A percentile compares a stretch with the other conserved stretches of the same genome.
Conservation (phyloP, 164 flowering plant genomes). For the Vitis cinerea region DNA sequence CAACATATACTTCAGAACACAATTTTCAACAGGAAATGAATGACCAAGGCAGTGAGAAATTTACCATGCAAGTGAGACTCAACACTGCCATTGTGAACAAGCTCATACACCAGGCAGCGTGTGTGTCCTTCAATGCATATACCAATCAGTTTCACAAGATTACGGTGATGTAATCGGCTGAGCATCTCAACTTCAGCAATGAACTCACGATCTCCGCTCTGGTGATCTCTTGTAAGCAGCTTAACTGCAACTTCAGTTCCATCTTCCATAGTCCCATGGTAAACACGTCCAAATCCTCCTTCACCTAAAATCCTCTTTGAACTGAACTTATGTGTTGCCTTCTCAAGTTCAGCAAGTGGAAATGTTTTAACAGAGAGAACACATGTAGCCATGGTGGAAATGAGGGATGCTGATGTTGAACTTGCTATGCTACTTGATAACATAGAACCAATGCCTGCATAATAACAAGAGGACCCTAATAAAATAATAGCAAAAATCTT, state of each 20-base stretch:
- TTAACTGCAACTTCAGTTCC: slow-evolving; percentile 82
- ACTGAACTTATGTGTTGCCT: slow-evolving; percentile 85
- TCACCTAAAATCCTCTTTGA: slow-evolving; percentile 75
- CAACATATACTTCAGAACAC: background rate
- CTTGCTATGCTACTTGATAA: slow-evolving; percentile 68
- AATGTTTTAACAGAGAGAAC: slow-evolving; percentile 81
- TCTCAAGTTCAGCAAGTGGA: slow-evolving; percentile 68
- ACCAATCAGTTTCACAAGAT: slow-evolving; percentile 91
- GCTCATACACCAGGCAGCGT: slow-evolving; percentile 92
- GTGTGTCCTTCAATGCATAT: slow-evolving; percentile 80
- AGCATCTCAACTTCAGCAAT: slow-evolving; percentile 97
- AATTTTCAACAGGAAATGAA: background rate
- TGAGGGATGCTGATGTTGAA: slow-evolving; percentile 69
- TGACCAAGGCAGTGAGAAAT: background rate
- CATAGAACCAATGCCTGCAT: slow-evolving; percentile 67
- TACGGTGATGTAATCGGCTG: slow-evolving; percentile 93
- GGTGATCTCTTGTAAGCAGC: slow-evolving; percentile 73
- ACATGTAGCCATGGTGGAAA: slow-evolving; percentile 72
- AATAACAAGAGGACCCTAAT: background rate
- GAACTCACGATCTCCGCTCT: slow-evolving; percentile 83
- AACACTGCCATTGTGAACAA: slow-evolving; percentile 92
- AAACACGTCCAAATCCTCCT: slow-evolving; percentile 97
- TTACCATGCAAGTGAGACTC: slow-evolving; percentile 98
- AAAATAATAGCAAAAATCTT: background rate
- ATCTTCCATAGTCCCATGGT: slow-evolving; percentile 70